Percentiles rank a stretch among this genome's conserved stretches.
phyloP scores from a whole-genome alignment of 2,329 filamentous ascomycete genomes.

The Claviceps monticola region DNA sequence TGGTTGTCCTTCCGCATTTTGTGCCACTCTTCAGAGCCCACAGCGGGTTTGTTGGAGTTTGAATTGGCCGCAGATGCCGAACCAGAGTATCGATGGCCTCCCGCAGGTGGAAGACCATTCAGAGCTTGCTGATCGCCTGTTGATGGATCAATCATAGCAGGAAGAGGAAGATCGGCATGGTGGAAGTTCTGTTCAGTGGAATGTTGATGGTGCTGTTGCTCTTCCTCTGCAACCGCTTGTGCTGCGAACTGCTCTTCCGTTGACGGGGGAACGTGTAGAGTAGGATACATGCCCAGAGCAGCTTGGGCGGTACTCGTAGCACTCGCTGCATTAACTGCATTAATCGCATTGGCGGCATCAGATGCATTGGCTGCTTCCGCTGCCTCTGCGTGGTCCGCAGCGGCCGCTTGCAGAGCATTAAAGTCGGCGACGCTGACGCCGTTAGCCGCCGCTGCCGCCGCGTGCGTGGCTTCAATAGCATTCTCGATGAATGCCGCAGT shows the following conservation, averaged over 20 bases:
- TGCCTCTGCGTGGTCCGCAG: slow-evolving; percentile 23
- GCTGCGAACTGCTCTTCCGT: slow-evolving; percentile 47
- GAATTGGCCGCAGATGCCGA: slow-evolving; percentile 29
- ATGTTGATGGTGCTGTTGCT: slow-evolving; percentile 2
- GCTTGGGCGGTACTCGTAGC: slow-evolving; percentile 47
- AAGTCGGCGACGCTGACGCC: slow-evolving; percentile 40
- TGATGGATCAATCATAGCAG: slow-evolving; percentile 15
- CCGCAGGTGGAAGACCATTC: slow-evolving; percentile 26
- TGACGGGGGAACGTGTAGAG: slow-evolving; percentile 41
- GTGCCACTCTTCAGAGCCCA: slow-evolving; percentile 97
- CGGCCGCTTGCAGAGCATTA: slow-evolving; percentile 39
- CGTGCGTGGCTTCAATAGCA: slow-evolving; percentile 31
- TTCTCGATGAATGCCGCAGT: slow-evolving; percentile 41
- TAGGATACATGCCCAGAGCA: slow-evolving; percentile 45
- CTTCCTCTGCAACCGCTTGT: slow-evolving; percentile 26
- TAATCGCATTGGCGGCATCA: slow-evolving; percentile 11
- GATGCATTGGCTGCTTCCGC: slow-evolving; percentile 22
- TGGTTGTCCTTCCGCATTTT: slow-evolving; percentile 95
- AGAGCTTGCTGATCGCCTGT: slow-evolving; percentile 15
- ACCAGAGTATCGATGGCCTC: slow-evolving; percentile 19
- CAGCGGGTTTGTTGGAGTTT: slow-evolving; percentile 52
- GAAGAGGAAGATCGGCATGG: slow-evolving; percentile 17
- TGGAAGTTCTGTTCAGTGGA: slow-evolving; percentile 19
- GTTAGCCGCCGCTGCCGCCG: slow-evolving; percentile 22
- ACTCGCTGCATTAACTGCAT: slow-evolving; percentile 34